Conservation (phyloP, 495 filamentous ascomycete species). For the Lepidopterella palustris region DNA sequence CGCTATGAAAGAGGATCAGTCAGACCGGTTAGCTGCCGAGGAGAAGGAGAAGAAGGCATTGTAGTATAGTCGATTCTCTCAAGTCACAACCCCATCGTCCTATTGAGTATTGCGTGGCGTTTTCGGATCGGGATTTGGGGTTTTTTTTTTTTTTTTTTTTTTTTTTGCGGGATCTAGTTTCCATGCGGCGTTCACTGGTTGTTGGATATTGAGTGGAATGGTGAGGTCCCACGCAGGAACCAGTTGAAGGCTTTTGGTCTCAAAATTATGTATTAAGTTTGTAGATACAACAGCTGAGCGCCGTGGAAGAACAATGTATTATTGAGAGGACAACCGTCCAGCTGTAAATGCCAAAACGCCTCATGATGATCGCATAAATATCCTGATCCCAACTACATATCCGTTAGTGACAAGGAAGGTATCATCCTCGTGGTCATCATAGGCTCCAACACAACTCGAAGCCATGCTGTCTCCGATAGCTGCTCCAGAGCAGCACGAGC, state of each 20-base stretch:
- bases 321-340: neutral
- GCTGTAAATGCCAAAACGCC: constrained; percentile 1
- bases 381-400: neutral
- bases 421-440: neutral
- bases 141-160: neutral
- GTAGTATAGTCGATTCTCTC: too few relatives aligned
- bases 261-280: neutral
- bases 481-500: constrained; percentile 1
- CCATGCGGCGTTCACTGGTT: neutral
- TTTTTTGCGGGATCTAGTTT: neutral
- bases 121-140: neutral
- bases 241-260: neutral
- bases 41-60: constrained; percentile 57
- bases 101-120: too few relatives aligned
- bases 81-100: too few relatives aligned
- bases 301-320: neutral
- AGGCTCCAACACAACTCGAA: neutral
- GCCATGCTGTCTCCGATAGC: neutral
- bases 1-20: constrained; percentile 81
- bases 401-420: neutral
- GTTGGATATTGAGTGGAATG: too few relatives aligned
- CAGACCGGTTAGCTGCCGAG: constrained; percentile 55
- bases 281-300: neutral
- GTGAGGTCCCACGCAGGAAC: too few relatives aligned
- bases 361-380: neutral